Conservation (phyloP, 2,329 filamentous ascomycete genomes). For the Colletotrichum tanaceti region DNA sequence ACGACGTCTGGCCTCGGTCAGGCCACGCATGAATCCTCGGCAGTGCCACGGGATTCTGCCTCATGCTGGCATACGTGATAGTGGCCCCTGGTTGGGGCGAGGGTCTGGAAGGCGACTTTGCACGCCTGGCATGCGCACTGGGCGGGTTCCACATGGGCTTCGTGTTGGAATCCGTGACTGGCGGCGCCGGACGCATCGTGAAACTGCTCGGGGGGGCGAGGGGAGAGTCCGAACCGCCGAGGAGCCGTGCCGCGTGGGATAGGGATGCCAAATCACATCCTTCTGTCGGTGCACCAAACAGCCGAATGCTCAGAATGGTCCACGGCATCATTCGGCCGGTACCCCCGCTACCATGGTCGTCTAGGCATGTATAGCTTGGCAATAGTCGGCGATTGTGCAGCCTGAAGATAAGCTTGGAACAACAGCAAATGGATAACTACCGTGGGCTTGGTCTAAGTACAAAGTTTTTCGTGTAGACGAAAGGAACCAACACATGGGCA, state of each 20-base stretch:
- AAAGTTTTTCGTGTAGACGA: too few relatives aligned
- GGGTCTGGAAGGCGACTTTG: background rate
- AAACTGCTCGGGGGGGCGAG: background rate
- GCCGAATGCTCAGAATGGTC: background rate
- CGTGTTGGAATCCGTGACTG: constrained; percentile 1
- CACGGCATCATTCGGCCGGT: background rate
- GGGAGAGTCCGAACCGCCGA: background rate
- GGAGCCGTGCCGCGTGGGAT: background rate
- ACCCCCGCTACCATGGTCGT: background rate
- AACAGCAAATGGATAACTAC: too few relatives aligned
- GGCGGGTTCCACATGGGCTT: constrained; percentile 14
- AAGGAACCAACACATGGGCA: background rate
- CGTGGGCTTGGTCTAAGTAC: too few relatives aligned
- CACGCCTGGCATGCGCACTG: background rate
- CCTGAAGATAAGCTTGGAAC: too few relatives aligned
- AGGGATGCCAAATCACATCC: background rate
- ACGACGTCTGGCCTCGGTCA: constrained; percentile 9
- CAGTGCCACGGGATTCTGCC: background rate
- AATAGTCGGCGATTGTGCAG: too few relatives aligned
- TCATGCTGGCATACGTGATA: background rate
- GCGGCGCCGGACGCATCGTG: background rate
- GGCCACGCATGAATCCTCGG: background rate
- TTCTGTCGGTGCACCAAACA: background rate
- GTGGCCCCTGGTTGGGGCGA: background rate
- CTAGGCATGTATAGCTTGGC: background rate